Percentiles rank a stretch among this genome's conserved stretches.
phyloP scores from a whole-genome alignment of 768 basidiomycete species.

The Leccinellum rugosiceps region DNA sequence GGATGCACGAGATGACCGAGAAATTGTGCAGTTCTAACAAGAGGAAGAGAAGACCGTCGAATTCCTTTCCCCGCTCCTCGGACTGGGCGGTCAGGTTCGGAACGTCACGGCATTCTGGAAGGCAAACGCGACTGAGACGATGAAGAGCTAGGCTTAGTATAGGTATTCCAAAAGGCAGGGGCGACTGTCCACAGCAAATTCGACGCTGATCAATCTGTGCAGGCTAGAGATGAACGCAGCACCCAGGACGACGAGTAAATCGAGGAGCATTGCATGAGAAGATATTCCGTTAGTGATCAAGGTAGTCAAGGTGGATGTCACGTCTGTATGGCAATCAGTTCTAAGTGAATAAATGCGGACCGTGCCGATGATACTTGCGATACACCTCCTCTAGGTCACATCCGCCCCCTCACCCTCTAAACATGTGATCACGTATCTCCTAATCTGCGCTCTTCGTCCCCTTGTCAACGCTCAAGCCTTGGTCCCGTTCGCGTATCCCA shows the following conservation, averaged over 20 bases:
- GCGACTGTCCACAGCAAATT: constrained; percentile 66
- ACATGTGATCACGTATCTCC: constrained; percentile 54
- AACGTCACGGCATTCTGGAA: constrained; percentile 60
- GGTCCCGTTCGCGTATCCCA: constrained; percentile 50
- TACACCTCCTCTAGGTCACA: constrained; percentile 76
- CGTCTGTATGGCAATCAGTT: constrained; percentile 47
- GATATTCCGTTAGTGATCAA: constrained; percentile 80
- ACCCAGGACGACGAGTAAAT: constrained; percentile 86
- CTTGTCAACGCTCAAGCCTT: constrained; percentile 44
- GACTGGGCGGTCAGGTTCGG: constrained; percentile 17
- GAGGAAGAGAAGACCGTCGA: constrained; percentile 81
- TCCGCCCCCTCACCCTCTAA: not conserved
- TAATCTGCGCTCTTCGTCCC: constrained; percentile 71
- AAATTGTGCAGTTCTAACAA: constrained; percentile 95
- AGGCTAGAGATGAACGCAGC: constrained; percentile 81
- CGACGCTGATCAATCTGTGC: constrained; percentile 78
- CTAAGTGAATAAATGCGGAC: constrained; percentile 37
- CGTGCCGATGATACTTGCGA: constrained; percentile 72
- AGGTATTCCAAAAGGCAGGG: not conserved
- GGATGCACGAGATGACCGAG: constrained; percentile 81
- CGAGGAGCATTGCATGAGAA: constrained; percentile 74
- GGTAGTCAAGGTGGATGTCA: constrained; percentile 72
- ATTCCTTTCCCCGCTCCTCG: constrained; percentile 72
- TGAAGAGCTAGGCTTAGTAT: not conserved
- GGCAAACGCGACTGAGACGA: constrained; percentile 69